Percentiles rank a stretch among this genome's conserved stretches.
Evolutionary conservation across 2,329 filamentous ascomycete genomes (phyloP).

Genomic region (Nannizziopsis arthrosporioides): DNA sequence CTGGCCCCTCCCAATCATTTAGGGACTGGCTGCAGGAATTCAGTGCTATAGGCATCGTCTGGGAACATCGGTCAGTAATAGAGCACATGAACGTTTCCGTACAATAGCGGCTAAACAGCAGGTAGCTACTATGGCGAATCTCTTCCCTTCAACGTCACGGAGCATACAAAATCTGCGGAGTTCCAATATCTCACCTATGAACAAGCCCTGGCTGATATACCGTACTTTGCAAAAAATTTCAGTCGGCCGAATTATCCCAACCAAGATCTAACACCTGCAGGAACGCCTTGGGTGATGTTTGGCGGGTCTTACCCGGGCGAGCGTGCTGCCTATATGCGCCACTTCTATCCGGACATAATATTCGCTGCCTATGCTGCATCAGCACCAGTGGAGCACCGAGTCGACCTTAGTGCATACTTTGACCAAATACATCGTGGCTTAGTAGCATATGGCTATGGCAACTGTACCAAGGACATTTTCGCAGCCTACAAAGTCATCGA

Average conservation of each 20-base stretch:
- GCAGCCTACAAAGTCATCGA: constrained; percentile 41
- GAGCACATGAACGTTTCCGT: too few relatives aligned
- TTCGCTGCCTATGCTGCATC: constrained; percentile 33
- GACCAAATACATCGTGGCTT: constrained; percentile 40
- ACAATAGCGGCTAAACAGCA: background rate
- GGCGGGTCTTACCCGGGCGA: constrained; percentile 38
- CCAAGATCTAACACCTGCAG: constrained; percentile 30
- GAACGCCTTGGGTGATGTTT: constrained; percentile 37
- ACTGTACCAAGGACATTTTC: constrained; percentile 41
- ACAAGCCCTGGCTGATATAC: constrained; percentile 36
- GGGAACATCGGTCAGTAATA: constrained; percentile 32
- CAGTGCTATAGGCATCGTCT: constrained; percentile 29
- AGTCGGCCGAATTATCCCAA: constrained; percentile 21
- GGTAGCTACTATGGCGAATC: constrained; percentile 34
- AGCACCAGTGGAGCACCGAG: constrained; percentile 35
- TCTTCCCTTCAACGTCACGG: constrained; percentile 26
- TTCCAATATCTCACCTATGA: constrained; percentile 32
- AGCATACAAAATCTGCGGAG: constrained; percentile 28
- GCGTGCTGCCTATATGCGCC: constrained; percentile 33
- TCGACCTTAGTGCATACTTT: constrained; percentile 41
- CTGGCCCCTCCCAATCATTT: constrained; percentile 23
- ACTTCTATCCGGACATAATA: constrained; percentile 32
- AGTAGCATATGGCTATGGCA: constrained; percentile 38
- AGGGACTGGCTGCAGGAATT: constrained; percentile 25
- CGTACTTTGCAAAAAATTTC: constrained; percentile 35